Percentiles rank a stretch among this genome's conserved stretches.
Conservation (phyloP, 31 red algal species). For the Asparagopsis taxiformis region DNA sequence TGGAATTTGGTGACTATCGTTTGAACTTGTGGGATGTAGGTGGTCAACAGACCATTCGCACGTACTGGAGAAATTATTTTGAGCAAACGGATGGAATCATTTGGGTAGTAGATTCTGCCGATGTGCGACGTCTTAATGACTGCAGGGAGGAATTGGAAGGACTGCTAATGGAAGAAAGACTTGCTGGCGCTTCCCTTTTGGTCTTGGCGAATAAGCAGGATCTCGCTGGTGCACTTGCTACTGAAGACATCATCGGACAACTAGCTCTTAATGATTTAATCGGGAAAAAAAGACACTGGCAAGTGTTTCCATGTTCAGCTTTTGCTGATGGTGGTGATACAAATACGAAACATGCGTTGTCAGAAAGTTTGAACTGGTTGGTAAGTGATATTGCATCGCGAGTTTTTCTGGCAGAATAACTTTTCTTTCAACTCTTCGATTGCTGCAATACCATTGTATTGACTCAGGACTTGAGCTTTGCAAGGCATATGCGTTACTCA, state of each 20-base stretch:
- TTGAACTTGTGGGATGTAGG: constrained; percentile 99
- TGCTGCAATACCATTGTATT: no score
- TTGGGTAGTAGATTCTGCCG: constrained; percentile 95
- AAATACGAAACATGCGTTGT: constrained; percentile 11
- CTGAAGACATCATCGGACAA: constrained; percentile 41
- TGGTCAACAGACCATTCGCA: constrained; percentile 91
- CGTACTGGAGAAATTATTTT: constrained; percentile 99
- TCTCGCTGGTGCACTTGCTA: constrained; percentile 61
- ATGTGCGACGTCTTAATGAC: constrained; percentile 52
- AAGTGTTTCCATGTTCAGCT: constrained; percentile 74
- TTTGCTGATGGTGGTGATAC: constrained; percentile 18
- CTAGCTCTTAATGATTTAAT: constrained; percentile 63
- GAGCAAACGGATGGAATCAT: constrained; percentile 96
- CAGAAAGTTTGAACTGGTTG: constrained; percentile 63
- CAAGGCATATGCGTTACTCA: no score
- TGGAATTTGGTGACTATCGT: constrained; percentile 61
- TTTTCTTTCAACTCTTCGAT: no score
- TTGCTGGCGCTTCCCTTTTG: constrained; percentile 87
- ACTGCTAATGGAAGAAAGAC: constrained; percentile 83
- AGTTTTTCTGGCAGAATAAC: constrained; percentile 44
- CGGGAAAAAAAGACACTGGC: constrained; percentile 77
- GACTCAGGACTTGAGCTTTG: no score
- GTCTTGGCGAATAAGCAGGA: constrained; percentile 98
- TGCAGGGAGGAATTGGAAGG: constrained; percentile 69
- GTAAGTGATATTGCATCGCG: constrained; percentile 68